phyloP scores from a whole-genome alignment of 495 filamentous ascomycete species.

The Geopyxis carbonaria region DNA sequence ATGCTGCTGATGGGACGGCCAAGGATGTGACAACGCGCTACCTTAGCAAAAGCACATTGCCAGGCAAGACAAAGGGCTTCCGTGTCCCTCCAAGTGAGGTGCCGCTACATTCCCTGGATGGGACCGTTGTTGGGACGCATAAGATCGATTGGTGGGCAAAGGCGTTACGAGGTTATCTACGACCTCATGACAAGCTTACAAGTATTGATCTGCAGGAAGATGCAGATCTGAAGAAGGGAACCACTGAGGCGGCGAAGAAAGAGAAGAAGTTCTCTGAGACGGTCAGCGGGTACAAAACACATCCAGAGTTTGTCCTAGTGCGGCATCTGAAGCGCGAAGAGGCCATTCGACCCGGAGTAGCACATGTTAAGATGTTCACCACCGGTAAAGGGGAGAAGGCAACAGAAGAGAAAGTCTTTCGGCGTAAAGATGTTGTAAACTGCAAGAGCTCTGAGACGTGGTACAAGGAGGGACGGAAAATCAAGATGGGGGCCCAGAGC shows the following conservation, averaged over 20 bases:
- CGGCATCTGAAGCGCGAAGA: conserved; percentile 87
- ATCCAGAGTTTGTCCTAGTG: conserved; percentile 42
- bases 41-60: conserved; percentile 64
- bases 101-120: conserved; percentile 52
- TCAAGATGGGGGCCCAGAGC: conserved; percentile 50
- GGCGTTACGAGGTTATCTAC: conserved; percentile 52
- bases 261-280: conserved; percentile 64
- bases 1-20: conserved; percentile 68
- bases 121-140: conserved; percentile 52
- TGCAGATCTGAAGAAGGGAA: conserved; percentile 33
- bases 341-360: conserved; percentile 52
- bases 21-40: conserved; percentile 94
- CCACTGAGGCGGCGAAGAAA: conserved; percentile 61
- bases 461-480: conserved; percentile 85
- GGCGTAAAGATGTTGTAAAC: conserved; percentile 57
- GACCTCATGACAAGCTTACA: conserved; percentile 7
- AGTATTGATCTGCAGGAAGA: conserved; percentile 52
- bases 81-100: conserved; percentile 61
- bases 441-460: conserved; percentile 90
- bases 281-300: conserved; percentile 7
- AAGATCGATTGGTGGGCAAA: conserved; percentile 75
- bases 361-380: conserved; percentile 56
- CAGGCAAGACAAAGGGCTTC: conserved; percentile 78
- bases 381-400: conserved; percentile 47
- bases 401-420: conserved; percentile 65